Evolutionary conservation across 1,139 yeast species (phyloP).

Genomic region (Lodderomyces beijingensis): DNA sequence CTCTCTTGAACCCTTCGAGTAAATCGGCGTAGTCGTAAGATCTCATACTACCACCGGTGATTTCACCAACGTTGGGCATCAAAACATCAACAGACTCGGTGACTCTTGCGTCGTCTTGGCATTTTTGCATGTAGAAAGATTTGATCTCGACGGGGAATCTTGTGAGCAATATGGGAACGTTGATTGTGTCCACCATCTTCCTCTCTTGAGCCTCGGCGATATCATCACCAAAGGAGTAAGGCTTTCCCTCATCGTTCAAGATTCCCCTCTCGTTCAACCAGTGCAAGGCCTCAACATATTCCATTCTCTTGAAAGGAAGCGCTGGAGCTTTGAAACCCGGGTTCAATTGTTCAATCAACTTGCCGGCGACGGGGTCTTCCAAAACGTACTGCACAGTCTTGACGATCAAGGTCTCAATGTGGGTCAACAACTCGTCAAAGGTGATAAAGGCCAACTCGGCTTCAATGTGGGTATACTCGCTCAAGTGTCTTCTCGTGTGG

Average conservation of each 20-base stretch:
- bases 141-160: constrained; percentile 97
- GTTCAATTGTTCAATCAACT: constrained; percentile 85
- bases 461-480: constrained; percentile 96
- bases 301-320: constrained; percentile 87
- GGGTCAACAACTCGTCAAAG: constrained; percentile 81
- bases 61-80: constrained; percentile 98
- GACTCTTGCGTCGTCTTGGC: constrained; percentile 85
- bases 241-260: constrained; percentile 89
- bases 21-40: constrained; percentile 78
- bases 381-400: constrained; percentile 68
- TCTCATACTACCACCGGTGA: constrained; percentile 99
- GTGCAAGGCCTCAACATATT: constrained; percentile 83
- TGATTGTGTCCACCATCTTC: constrained; percentile 93
- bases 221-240: constrained; percentile 95
- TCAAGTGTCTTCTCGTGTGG: constrained; percentile 96
- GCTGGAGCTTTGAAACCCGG: constrained; percentile 81
- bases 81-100: constrained; percentile 97
- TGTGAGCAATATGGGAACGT: constrained; percentile 84
- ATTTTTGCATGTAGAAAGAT: constrained; percentile 96
- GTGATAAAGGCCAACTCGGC: constrained; percentile 84
- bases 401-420: constrained; percentile 76
- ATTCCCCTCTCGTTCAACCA: constrained; percentile 97
- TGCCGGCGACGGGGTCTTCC: constrained; percentile 89
- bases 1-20: constrained; percentile 87
- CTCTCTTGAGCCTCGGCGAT: constrained; percentile 99